phyloP scores from a whole-genome alignment of 805 yeast genomes.

The Yarrowia hollandica region DNA sequence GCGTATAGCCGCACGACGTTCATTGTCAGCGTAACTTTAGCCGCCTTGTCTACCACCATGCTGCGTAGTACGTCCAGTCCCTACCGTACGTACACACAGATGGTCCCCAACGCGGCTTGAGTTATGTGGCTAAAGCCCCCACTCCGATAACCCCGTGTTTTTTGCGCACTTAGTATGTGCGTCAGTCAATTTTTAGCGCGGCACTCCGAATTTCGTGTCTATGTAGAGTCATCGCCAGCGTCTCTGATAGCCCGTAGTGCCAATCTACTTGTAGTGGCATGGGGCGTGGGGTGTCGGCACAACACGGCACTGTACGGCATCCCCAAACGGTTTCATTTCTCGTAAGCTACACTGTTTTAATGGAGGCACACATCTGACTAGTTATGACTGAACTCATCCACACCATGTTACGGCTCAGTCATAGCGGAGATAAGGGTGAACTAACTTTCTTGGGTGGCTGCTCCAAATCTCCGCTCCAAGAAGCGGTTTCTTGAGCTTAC shows the following conservation, averaged over 20 bases:
- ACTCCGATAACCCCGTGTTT: not conserved
- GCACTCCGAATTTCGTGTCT: not conserved
- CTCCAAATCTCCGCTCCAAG: too few relatives aligned
- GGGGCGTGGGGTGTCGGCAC: not conserved
- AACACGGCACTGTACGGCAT: conserved; percentile 4
- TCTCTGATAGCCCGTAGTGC: too few relatives aligned
- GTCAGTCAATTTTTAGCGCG: not conserved
- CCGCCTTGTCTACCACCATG: conserved; percentile 17
- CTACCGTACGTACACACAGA: too few relatives aligned
- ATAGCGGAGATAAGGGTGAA: conserved; percentile 5
- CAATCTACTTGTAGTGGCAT: too few relatives aligned
- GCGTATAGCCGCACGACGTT: conserved; percentile 9
- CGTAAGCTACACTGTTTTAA: too few relatives aligned
- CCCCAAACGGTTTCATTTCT: too few relatives aligned
- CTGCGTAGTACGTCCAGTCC: too few relatives aligned
- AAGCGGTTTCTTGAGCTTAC: too few relatives aligned
- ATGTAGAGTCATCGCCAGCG: too few relatives aligned
- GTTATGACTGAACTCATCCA: too few relatives aligned
- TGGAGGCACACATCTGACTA: too few relatives aligned
- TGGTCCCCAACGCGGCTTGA: not conserved
- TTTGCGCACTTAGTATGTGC: not conserved
- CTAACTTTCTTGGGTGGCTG: not conserved
- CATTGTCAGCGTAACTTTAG: conserved; percentile 29
- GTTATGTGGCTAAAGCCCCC: not conserved
- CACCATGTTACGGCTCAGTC: too few relatives aligned